phyloP scores from a whole-genome alignment of 2,329 filamentous ascomycete genomes.

The Hysterium pulicare region DNA sequence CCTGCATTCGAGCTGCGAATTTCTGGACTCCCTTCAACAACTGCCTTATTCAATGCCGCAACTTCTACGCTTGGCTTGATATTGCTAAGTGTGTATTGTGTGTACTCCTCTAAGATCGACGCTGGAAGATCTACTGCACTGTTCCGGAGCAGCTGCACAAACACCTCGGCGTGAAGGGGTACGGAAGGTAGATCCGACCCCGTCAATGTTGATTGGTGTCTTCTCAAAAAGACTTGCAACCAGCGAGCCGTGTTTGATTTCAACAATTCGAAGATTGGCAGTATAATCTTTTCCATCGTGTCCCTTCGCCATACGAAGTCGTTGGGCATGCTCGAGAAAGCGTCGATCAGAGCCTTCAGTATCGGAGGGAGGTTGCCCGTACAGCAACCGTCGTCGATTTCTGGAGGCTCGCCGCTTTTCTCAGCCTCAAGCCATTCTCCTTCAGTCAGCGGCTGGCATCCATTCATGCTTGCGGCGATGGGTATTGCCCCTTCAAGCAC shows the following conservation, averaged over 20 bases:
- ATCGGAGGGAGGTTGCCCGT: background rate
- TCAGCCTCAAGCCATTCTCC: constrained; percentile 30
- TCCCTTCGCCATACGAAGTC: background rate
- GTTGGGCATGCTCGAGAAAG: background rate
- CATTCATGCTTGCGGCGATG: constrained; percentile 34
- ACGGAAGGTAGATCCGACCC: background rate
- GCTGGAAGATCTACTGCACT: constrained; percentile 14
- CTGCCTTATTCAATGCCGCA: constrained; percentile 16
- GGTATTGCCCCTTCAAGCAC: constrained; percentile 29
- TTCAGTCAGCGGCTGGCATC: constrained; percentile 26
- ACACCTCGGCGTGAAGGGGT: constrained; percentile 2
- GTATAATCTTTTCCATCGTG: background rate
- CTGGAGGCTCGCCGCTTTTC: constrained; percentile 10
- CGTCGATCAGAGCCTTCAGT: background rate
- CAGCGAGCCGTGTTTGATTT: background rate
- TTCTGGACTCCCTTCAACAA: constrained; percentile 10
- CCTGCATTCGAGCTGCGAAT: constrained; percentile 12
- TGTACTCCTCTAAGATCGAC: constrained; percentile 20
- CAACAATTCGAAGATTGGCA: background rate
- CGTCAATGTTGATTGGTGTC: background rate
- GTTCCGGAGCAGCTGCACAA: constrained; percentile 5
- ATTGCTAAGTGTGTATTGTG: constrained; percentile 16
- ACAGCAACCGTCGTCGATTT: constrained; percentile 2
- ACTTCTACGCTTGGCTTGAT: constrained; percentile 20
- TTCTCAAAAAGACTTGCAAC: constrained; percentile 1